phyloP scores from a whole-genome alignment of 108 stramenopile species.

The Pseudonitzschia pungens region DNA sequence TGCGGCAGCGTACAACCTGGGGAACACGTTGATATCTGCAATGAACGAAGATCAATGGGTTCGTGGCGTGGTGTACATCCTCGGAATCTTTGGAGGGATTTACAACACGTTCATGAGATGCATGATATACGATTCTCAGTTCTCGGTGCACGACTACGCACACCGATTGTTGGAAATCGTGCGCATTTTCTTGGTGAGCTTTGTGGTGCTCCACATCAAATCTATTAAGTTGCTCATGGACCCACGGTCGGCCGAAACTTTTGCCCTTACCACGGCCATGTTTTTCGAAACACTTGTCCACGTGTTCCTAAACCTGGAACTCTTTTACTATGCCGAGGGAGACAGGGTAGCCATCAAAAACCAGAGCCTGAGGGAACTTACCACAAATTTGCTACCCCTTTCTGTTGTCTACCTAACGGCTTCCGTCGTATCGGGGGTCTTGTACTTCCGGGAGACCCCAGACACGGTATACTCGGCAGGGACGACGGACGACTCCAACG shows the following conservation, averaged over 20 bases:
- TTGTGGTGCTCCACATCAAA: slow-evolving; percentile 28
- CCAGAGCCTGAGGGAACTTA: slow-evolving; percentile 11
- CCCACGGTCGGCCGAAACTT: slow-evolving; percentile 14
- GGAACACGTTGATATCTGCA: neutral
- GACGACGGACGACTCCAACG: too few relatives aligned
- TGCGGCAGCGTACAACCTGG: slow-evolving; percentile 53
- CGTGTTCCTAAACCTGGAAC: slow-evolving; percentile 20
- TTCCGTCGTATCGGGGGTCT: slow-evolving; percentile 13
- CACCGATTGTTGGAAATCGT: slow-evolving; percentile 30
- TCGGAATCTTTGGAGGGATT: too few relatives aligned
- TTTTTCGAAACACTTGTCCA: slow-evolving; percentile 18
- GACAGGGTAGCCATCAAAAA: slow-evolving; percentile 25
- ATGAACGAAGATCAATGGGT: too few relatives aligned
- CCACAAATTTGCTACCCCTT: slow-evolving; percentile 10
- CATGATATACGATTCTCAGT: slow-evolving; percentile 21
- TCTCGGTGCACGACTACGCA: slow-evolving; percentile 23
- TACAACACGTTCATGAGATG: too few relatives aligned
- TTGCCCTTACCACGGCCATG: slow-evolving; percentile 12
- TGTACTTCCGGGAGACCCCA: neutral
- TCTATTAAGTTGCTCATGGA: slow-evolving; percentile 25
- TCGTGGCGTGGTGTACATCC: too few relatives aligned
- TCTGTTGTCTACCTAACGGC: slow-evolving; percentile 8
- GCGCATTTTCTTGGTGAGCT: slow-evolving; percentile 20
- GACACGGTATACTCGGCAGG: too few relatives aligned
- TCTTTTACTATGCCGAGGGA: slow-evolving; percentile 17